Percentiles rank a stretch among this genome's conserved stretches.
phyloP scores from a whole-genome alignment of 2,329 filamentous ascomycete genomes.

The Aureobasidium leucospermi region DNA sequence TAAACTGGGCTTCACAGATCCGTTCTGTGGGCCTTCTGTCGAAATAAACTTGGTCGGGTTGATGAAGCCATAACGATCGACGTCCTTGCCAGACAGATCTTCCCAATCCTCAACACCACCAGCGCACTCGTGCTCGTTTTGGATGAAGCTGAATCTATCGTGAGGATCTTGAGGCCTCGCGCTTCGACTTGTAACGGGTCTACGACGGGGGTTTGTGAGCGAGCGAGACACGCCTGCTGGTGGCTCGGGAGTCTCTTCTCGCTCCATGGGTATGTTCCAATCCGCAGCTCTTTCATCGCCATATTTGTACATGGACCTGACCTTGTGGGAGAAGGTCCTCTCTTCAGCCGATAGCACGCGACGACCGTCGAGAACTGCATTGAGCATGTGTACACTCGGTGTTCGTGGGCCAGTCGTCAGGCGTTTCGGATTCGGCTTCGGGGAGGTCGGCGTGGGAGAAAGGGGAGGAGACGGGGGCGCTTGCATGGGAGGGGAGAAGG shows the following conservation, averaged over 20 bases:
- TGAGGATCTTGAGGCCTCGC: background rate
- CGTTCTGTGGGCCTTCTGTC: constrained; percentile 21
- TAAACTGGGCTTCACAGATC: constrained; percentile 35
- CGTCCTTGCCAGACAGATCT: constrained; percentile 50
- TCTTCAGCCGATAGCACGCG: constrained; percentile 57
- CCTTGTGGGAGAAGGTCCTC: constrained; percentile 54
- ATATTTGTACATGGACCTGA: constrained; percentile 57
- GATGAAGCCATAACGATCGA: constrained; percentile 62
- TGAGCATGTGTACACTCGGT: constrained; percentile 30
- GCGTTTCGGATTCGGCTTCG: constrained; percentile 13
- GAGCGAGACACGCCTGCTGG: background rate
- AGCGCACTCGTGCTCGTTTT: constrained; percentile 50
- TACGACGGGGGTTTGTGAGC: constrained; percentile 13
- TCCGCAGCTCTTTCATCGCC: constrained; percentile 49
- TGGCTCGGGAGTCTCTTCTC: constrained; percentile 16
- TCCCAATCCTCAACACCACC: constrained; percentile 61
- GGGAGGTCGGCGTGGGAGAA: background rate
- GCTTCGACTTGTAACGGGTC: background rate
- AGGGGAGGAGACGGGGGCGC: constrained; percentile 2
- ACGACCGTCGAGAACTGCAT: constrained; percentile 26
- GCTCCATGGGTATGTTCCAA: constrained; percentile 25
- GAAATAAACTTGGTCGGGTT: constrained; percentile 34
- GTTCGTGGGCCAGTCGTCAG: constrained; percentile 25
- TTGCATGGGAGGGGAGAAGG: background rate
- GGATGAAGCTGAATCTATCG: constrained; percentile 29